Percentiles rank a stretch among this genome's conserved stretches.
Conservation (phyloP, 805 yeast species). For the Wickerhamiella siamensis region DNA sequence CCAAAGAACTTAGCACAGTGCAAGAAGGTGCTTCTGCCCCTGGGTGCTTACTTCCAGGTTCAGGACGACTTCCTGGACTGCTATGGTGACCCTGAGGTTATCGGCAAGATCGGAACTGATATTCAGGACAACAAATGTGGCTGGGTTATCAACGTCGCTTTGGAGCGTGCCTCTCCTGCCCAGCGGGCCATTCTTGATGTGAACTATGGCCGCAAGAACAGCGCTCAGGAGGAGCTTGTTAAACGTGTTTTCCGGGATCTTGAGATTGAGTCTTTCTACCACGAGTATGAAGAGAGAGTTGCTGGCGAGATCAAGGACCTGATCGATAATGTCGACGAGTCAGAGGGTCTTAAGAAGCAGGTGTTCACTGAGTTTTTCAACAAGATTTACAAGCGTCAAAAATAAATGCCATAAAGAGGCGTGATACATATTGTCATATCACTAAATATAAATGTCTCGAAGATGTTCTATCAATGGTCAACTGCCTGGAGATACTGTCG, state of each 20-base stretch:
- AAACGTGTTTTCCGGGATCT: conserved; percentile 63
- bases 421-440: too few relatives aligned
- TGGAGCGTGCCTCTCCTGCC: conserved; percentile 58
- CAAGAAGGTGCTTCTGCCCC: conserved; percentile 70
- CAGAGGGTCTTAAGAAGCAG: conserved; percentile 80
- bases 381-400: conserved; percentile 88
- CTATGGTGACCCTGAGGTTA: conserved; percentile 92
- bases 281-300: conserved; percentile 66
- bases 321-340: conserved; percentile 69
- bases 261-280: conserved; percentile 55
- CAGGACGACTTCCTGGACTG: conserved; percentile 97
- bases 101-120: conserved; percentile 97
- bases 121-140: conserved; percentile 97
- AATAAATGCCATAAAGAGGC: conserved; percentile 33
- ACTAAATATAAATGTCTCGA: background rate
- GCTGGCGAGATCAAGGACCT: conserved; percentile 48
- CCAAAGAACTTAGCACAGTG: conserved; percentile 77
- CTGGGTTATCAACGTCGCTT: conserved; percentile 92
- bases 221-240: conserved; percentile 49
- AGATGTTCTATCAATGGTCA: conserved; percentile 1
- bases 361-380: conserved; percentile 74
- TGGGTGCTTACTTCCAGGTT: conserved; percentile 97
- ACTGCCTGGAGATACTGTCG: conserved; percentile 63
- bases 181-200: conserved; percentile 73
- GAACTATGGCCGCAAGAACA: conserved; percentile 79